phyloP scores from a whole-genome alignment of 257 asterid genomes.

The Prunella vulgaris region DNA sequence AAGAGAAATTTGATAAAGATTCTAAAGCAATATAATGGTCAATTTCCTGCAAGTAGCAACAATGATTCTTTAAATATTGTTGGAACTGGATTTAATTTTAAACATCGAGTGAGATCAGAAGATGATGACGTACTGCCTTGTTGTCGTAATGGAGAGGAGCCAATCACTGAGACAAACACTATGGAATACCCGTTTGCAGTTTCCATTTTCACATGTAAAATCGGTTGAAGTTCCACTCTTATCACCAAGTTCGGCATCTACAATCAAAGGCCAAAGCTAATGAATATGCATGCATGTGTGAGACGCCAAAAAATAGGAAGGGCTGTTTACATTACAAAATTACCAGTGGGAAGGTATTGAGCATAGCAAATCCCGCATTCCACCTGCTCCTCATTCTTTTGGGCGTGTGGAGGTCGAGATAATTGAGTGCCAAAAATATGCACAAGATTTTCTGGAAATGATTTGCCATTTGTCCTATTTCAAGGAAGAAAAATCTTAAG shows the following conservation, averaged over 20 bases:
- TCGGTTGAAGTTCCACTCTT: constrained; percentile 74
- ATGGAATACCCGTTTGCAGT: constrained; percentile 70
- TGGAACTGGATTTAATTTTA: not conserved
- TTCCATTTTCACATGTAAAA: constrained; percentile 62
- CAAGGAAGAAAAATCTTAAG: constrained; percentile 2
- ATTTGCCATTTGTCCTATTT: constrained; percentile 49
- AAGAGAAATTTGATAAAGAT: not conserved
- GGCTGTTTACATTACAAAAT: not conserved
- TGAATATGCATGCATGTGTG: not conserved
- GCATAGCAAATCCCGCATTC: constrained; percentile 93
- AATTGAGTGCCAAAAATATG: constrained; percentile 47
- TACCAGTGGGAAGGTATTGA: constrained; percentile 76
- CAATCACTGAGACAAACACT: constrained; percentile 75
- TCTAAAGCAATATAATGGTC: not conserved
- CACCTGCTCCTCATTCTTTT: constrained; percentile 50
- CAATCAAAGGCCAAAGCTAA: constrained; percentile 20
- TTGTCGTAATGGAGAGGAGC: constrained; percentile 78
- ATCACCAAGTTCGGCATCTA: constrained; percentile 80
- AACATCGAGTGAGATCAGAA: not conserved
- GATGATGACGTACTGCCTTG: constrained; percentile 60
- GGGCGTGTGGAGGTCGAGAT: constrained; percentile 39
- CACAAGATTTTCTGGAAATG: constrained; percentile 53
- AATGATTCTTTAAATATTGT: not conserved
- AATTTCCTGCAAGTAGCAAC: not conserved
- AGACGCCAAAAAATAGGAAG: not conserved